Evolutionary conservation across 176 grass and related monocot genomes (phyloP).

Genomic region (Poa annua): DNA sequence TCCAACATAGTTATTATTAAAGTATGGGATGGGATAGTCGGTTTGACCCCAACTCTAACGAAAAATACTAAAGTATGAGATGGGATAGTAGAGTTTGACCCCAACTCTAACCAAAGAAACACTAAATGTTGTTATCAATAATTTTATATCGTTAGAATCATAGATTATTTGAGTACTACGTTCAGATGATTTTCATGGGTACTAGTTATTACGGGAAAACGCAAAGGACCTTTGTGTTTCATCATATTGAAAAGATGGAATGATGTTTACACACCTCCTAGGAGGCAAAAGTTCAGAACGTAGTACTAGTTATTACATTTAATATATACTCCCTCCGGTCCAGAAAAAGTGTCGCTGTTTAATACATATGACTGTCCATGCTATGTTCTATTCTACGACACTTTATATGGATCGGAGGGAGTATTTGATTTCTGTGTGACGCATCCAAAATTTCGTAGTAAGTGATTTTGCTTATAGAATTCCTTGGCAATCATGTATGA

Average conservation of each 20-base stretch:
- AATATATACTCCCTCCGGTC: neutral
- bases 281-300: no score
- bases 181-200: constrained; percentile 8
- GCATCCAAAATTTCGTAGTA: neutral
- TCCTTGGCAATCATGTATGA: constrained; percentile 9
- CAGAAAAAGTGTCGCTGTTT: no score
- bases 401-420: no score
- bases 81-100: neutral
- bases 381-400: no score
- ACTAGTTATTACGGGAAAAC: constrained; percentile 4
- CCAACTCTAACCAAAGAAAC: neutral
- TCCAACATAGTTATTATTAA: constrained; percentile 27
- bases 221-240: no score
- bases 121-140: constrained; percentile 19
- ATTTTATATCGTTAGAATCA: constrained; percentile 32
- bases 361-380: no score
- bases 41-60: neutral
- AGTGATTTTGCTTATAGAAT: constrained; percentile 24
- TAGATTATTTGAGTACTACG: constrained; percentile 1
- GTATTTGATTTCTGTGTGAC: constrained; percentile 21
- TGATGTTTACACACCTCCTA: no score
- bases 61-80: constrained; percentile 17
- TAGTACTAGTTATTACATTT: constrained; percentile 5
- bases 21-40: constrained; percentile 12
- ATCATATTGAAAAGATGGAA: no score